Evolutionary conservation across 371 early-diverging fungal species (phyloP).

Genomic region (Apophysomyces variabilis): DNA sequence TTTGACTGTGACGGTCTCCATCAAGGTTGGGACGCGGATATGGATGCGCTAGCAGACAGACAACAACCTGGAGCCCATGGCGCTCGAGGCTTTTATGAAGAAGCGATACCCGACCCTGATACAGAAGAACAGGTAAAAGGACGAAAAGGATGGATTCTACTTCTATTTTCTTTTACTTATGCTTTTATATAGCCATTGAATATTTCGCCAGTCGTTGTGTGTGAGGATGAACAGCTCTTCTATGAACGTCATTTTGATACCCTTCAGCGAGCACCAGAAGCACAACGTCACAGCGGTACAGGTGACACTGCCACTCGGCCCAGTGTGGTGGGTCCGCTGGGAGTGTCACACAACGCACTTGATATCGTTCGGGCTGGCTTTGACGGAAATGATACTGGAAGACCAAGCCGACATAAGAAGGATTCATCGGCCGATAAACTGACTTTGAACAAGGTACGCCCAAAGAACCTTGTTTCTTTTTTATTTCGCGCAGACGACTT

Average conservation of each 20-base stretch:
- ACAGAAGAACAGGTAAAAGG: constrained; percentile 43
- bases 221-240: constrained; percentile 87
- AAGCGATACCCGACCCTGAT: constrained; percentile 45
- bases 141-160: not conserved
- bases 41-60: constrained; percentile 35
- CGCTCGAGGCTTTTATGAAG: constrained; percentile 49
- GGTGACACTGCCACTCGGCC: constrained; percentile 35
- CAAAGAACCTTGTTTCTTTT: not conserved
- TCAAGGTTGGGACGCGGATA: constrained; percentile 62
- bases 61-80: constrained; percentile 38
- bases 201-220: constrained; percentile 50
- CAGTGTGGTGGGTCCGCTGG: constrained; percentile 42
- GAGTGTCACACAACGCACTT: constrained; percentile 31
- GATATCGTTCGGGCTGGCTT: constrained; percentile 24
- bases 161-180: not conserved
- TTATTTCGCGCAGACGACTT: not conserved
- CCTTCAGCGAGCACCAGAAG: constrained; percentile 53
- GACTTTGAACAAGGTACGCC: constrained; percentile 14
- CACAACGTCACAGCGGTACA: constrained; percentile 30
- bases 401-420: constrained; percentile 15
- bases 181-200: constrained; percentile 26
- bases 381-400: constrained; percentile 22
- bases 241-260: constrained; percentile 76
- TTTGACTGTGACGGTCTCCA: constrained; percentile 71
- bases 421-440: constrained; percentile 15